These are phyloP conservation scores for Haplosporangium gracile DNA, from an alignment of 192 early-diverging fungal genomes.

Conservation along the genomic window DNA sequence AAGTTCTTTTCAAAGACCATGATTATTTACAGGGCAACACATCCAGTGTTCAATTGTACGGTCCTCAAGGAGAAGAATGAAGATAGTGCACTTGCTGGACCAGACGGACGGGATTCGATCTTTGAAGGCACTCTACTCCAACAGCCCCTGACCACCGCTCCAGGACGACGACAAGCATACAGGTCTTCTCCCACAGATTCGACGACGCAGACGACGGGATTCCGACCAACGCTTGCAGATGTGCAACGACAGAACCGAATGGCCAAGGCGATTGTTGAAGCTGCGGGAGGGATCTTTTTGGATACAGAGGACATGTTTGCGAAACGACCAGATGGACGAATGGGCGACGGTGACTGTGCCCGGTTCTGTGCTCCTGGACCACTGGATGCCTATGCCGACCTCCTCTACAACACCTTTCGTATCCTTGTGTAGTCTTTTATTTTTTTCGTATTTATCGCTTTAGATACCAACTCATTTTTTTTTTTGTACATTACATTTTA, in stretches of 20 bases:
- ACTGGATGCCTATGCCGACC: slow-evolving; percentile 59
- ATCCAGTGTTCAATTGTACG: slow-evolving; percentile 29
- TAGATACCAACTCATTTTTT: neutral
- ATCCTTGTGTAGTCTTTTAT: neutral
- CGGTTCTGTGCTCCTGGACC: slow-evolving; percentile 71
- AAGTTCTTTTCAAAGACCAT: slow-evolving; percentile 41
- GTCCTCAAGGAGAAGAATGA: slow-evolving; percentile 22
- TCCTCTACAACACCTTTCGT: slow-evolving; percentile 40
- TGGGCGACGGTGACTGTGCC: slow-evolving; percentile 66
- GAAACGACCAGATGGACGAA: slow-evolving; percentile 62
- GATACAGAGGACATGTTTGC: slow-evolving; percentile 62
- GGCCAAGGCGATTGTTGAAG: slow-evolving; percentile 63
- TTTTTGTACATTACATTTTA: neutral
- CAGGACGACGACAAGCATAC: neutral
- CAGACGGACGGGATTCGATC: slow-evolving; percentile 12
- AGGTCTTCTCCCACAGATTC: neutral
- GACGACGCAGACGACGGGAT: slow-evolving; percentile 32
- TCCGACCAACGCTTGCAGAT: slow-evolving; percentile 45
- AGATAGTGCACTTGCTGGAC: slow-evolving; percentile 23
- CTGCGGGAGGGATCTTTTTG: slow-evolving; percentile 64
- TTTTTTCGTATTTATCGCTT: neutral
- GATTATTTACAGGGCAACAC: slow-evolving; percentile 61
- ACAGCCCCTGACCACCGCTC: neutral
- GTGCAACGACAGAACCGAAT: slow-evolving; percentile 62
- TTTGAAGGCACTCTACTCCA: slow-evolving; percentile 11